Conservation (phyloP, 2,329 filamentous ascomycete genomes). For the Hypoxylon sp. region DNA sequence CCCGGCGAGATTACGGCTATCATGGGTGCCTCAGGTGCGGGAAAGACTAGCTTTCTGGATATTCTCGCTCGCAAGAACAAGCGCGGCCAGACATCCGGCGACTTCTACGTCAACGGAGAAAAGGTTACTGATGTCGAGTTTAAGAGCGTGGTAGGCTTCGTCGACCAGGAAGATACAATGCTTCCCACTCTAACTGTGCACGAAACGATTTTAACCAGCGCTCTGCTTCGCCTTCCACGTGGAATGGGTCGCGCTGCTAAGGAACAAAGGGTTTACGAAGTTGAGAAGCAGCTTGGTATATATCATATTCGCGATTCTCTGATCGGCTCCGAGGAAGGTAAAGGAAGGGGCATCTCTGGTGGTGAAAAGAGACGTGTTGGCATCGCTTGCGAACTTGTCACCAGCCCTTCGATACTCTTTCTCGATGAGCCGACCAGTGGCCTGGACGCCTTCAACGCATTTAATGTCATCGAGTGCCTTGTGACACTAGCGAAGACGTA, state of each 20-base stretch:
- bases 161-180: conserved; percentile 98
- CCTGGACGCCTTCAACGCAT: conserved; percentile 96
- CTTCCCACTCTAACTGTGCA: conserved; percentile 95
- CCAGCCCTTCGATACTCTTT: conserved; percentile 96
- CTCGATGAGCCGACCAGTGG: conserved; percentile 97
- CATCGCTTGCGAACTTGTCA: conserved; percentile 97
- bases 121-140: conserved; percentile 88
- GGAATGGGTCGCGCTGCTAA: conserved; percentile 92
- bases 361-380: conserved; percentile 96
- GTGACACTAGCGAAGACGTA: conserved; percentile 96
- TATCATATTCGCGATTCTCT: conserved; percentile 93
- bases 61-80: conserved; percentile 98
- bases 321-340: conserved; percentile 96
- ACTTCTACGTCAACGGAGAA: conserved; percentile 95
- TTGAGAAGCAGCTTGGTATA: conserved; percentile 96
- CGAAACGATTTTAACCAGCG: conserved; percentile 96
- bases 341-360: conserved; percentile 94
- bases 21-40: conserved; percentile 97
- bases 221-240: conserved; percentile 88
- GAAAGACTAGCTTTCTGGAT: conserved; percentile 97
- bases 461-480: conserved; percentile 96
- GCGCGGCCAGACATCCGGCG: conserved; percentile 80
- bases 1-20: conserved; percentile 97
- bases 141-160: conserved; percentile 93
- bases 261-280: conserved; percentile 90